A percentile compares a stretch with the other conserved stretches of the same genome.
These are phyloP conservation scores for Candolleomyces aberdarensis DNA, from an alignment of 768 basidiomycete species.

Conservation along the genomic window DNA sequence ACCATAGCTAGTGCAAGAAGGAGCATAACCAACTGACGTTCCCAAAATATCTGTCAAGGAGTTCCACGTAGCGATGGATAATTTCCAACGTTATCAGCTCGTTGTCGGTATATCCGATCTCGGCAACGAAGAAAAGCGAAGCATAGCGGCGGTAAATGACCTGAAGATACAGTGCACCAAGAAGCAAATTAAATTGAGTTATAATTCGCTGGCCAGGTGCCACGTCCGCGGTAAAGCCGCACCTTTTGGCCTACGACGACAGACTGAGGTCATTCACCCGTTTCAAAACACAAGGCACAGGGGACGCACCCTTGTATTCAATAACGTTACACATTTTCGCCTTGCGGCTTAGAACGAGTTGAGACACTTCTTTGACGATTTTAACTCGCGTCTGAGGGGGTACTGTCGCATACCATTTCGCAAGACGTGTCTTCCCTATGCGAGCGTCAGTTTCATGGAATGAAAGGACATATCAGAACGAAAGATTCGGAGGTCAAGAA, in stretches of 20 bases:
- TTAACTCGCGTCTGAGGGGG: slow-evolving; percentile 78
- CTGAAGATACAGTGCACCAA: slow-evolving; percentile 25
- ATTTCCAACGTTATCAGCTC: slow-evolving; percentile 91
- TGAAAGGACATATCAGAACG: neutral
- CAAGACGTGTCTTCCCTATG: slow-evolving; percentile 85
- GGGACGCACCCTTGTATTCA: slow-evolving; percentile 84
- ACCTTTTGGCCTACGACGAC: neutral
- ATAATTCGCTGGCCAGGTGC: neutral
- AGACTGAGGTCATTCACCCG: neutral
- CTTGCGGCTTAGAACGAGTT: slow-evolving; percentile 83
- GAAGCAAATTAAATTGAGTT: too few relatives aligned
- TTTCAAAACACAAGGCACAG: neutral
- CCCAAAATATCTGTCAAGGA: slow-evolving; percentile 87
- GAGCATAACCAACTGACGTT: slow-evolving; percentile 52
- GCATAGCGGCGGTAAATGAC: slow-evolving; percentile 95
- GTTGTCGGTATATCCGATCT: slow-evolving; percentile 81
- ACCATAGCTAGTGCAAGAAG: slow-evolving; percentile 23
- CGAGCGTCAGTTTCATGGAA: neutral
- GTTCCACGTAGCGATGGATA: slow-evolving; percentile 91
- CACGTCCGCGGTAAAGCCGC: neutral
- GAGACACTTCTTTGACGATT: slow-evolving; percentile 94
- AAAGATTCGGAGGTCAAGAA: neutral
- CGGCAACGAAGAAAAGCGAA: slow-evolving; percentile 92
- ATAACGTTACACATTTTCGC: slow-evolving; percentile 95
- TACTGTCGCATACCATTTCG: slow-evolving; percentile 94